Evolutionary conservation across 2,329 filamentous ascomycete genomes (phyloP), one percentile per base, ranked within the genome.

Genomic region (Cercospora citrullina): DNA sequence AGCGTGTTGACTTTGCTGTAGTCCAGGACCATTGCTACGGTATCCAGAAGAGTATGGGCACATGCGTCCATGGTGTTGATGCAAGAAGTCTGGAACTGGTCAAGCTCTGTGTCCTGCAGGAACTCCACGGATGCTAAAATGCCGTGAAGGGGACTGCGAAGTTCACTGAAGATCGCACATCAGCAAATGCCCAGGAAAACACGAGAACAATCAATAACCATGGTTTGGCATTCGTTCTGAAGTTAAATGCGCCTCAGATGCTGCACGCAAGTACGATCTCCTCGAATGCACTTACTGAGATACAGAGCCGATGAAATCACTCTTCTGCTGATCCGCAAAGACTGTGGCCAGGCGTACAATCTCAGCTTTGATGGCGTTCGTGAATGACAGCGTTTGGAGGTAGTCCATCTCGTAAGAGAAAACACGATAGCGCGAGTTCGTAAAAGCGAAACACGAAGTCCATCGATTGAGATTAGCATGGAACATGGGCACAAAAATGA

Each of bases 401-500:
- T 81, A 80, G 9, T 78, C 77, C 66, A 78, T 76, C 21, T 78
- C 74, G 60, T 77, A 76, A 10, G 75, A 74, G 39, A 81, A 77
- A 18, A 79, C 77, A 1, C 77, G 77, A 30, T 79, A 77, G 16
- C 75, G 69, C n/a, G 78, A 83, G 45, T 83, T 82, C 42, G 82
- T 83, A 33, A 80, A 83, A 3, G 80, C 78, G 53, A 82, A 71
- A 36, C 70, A 72, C 16, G 72, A 72, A 8, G 71, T 71, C 72
- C 72, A 75, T 14, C 72, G 69, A 36, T 71, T 72, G 36, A 72
- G 66, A n/a, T 80, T 80, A 4, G 81, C 78, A 68, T 85, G 84
- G 81, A 82, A 86, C 2, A 85, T 72, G 0, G 84, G 84, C 14
- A 85, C 76, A 64, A 86, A 84, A 8, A 85, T 79, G 10, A 85